Evolutionary conservation across 139 green algal genomes (phyloP).

Genomic region (Chlamydomonas applanata): DNA sequence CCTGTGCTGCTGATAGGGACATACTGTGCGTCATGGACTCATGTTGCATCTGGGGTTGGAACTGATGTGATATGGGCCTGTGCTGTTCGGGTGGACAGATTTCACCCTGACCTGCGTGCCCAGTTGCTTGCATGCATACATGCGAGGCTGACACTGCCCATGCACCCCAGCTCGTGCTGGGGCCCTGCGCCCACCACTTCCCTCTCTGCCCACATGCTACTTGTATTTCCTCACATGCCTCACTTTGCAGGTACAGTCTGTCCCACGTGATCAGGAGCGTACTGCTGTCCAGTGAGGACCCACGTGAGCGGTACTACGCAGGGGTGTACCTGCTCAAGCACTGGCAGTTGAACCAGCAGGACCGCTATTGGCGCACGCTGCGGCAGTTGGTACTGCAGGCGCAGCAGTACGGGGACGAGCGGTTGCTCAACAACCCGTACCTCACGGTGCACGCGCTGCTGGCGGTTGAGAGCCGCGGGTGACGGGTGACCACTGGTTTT

Average conservation of each 20-base stretch:
- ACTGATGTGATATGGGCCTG: too few species aligned
- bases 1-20: too few species aligned
- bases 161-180: too few species aligned
- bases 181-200: too few species aligned
- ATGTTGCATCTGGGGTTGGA: too few species aligned
- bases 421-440: constrained; percentile 67
- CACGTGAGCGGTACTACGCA: constrained; percentile 38
- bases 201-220: too few species aligned
- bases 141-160: too few species aligned
- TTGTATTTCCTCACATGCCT: not conserved
- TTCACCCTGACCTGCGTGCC: too few species aligned
- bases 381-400: constrained; percentile 56
- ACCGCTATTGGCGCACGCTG: constrained; percentile 59
- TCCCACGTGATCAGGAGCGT: constrained; percentile 32
- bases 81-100: too few species aligned
- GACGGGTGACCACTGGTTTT: too few species aligned
- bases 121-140: too few species aligned
- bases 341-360: constrained; percentile 47
- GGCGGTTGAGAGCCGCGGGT: constrained; percentile 15
- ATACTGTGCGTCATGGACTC: too few species aligned
- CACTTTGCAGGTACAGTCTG: constrained; percentile 22
- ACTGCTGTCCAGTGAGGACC: constrained; percentile 30
- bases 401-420: constrained; percentile 64
- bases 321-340: constrained; percentile 56
- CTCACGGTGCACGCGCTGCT: constrained; percentile 49